A percentile compares a stretch with the other conserved stretches of the same genome.
Conservation (phyloP, 306 rosid species). For the Astragalus membranaceus region DNA sequence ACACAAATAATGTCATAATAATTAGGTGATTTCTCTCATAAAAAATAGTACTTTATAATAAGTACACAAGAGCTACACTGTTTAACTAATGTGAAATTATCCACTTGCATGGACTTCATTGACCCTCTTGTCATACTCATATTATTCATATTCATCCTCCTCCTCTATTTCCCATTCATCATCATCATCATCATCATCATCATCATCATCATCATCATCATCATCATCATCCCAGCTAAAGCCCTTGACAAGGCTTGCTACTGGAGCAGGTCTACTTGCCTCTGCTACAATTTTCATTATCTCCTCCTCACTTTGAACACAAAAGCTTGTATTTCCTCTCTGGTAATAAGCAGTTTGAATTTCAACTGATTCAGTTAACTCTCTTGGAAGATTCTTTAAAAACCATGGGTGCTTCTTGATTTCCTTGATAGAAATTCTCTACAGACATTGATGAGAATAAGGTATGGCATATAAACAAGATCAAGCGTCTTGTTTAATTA, state of each 20-base stretch:
- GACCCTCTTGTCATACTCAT: conserved; percentile 54
- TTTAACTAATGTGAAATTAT: conserved; percentile 50
- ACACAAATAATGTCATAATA: too few relatives aligned
- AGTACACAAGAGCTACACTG: too few relatives aligned
- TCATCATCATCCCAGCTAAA: conserved; percentile 64
- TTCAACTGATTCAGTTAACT: conserved; percentile 66
- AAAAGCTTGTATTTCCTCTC: conserved; percentile 60
- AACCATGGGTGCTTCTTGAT: conserved; percentile 85
- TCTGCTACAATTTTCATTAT: conserved; percentile 73
- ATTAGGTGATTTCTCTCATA: too few relatives aligned
- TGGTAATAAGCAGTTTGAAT: conserved; percentile 57
- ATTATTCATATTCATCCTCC: conserved; percentile 43
- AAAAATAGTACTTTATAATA: too few relatives aligned
- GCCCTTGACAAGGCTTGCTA: conserved; percentile 43
- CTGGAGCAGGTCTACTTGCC: conserved; percentile 64
- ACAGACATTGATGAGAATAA: conserved; percentile 19
- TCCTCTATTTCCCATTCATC: conserved; percentile 41
- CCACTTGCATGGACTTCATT: conserved; percentile 74
- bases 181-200: conserved; percentile 17
- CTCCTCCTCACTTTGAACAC: conserved; percentile 55
- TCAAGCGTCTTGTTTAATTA: not conserved
- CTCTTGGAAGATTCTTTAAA: conserved; percentile 78
- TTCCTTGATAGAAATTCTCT: conserved; percentile 67
- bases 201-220: conserved; percentile 44
- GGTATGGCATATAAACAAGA: not conserved